Evolutionary conservation across 768 basidiomycete genomes (phyloP).

Genomic region (Tulasnella sp.): DNA sequence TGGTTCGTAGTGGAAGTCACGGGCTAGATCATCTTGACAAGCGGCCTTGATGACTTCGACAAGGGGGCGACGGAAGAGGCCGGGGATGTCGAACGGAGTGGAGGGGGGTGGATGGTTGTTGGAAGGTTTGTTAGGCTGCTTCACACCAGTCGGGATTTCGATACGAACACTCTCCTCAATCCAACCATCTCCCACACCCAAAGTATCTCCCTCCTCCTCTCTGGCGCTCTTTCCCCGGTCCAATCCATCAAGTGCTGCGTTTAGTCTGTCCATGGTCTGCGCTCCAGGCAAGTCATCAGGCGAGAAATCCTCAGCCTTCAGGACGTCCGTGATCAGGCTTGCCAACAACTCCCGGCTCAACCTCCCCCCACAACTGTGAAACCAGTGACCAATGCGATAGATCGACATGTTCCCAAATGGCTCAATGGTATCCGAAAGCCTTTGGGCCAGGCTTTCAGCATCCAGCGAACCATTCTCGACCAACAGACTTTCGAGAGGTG

Average conservation of each 20-base stretch:
- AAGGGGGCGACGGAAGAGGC: not conserved
- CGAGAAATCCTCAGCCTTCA: not conserved
- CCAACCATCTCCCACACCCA: not conserved
- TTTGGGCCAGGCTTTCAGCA: not conserved
- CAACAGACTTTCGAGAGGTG: not conserved
- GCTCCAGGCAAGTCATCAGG: not conserved
- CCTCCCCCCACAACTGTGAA: not conserved
- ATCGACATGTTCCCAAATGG: slow-evolving; percentile 1
- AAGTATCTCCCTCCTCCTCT: not conserved
- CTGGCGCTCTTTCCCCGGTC: not conserved
- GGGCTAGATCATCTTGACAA: not conserved
- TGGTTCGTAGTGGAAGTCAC: not conserved
- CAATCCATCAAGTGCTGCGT: not conserved
- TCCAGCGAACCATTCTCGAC: not conserved
- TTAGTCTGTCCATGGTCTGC: not conserved
- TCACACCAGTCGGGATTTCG: slow-evolving; percentile 7
- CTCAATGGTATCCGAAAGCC: not conserved
- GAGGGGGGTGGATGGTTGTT: not conserved
- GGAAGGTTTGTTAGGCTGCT: not conserved
- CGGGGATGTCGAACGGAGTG: not conserved
- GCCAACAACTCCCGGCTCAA: not conserved
- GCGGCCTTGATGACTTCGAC: not conserved
- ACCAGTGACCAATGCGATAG: not conserved
- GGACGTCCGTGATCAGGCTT: not conserved
- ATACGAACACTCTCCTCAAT: not conserved